phyloP scores from a whole-genome alignment of 116 monocot genomes.

The Trichopus zeylanicus region DNA sequence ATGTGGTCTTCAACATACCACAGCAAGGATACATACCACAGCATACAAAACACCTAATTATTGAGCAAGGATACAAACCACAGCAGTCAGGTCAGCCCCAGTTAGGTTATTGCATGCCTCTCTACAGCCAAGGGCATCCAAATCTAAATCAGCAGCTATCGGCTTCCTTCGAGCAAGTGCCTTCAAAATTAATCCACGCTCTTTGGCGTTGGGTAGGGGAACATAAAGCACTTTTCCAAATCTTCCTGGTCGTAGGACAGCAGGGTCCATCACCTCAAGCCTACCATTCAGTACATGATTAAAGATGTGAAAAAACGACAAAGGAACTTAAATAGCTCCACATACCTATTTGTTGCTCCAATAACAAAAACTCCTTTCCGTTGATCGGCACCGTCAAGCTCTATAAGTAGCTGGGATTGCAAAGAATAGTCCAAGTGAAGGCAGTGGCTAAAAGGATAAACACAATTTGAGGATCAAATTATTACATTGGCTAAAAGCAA shows the following conservation, averaged over 20 bases:
- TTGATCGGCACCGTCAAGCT: constrained; percentile 87
- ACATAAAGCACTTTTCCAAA: constrained; percentile 82
- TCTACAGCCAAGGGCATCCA: constrained; percentile 38
- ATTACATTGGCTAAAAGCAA: too few relatives aligned
- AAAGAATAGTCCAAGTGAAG: constrained; percentile 5
- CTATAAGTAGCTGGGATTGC: constrained; percentile 65
- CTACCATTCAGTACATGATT: constrained; percentile 20
- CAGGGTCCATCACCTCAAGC: constrained; percentile 77
- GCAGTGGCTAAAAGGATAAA: background rate
- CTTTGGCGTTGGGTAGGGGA: constrained; percentile 64
- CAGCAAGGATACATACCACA: constrained; percentile 32
- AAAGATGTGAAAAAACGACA: background rate
- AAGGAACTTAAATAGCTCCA: background rate
- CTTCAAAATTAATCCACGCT: constrained; percentile 66
- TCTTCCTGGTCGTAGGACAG: constrained; percentile 77
- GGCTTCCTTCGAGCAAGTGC: constrained; percentile 64
- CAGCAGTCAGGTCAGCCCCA: constrained; percentile 72
- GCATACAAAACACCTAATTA: too few relatives aligned
- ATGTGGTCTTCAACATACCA: background rate
- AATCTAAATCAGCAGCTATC: constrained; percentile 63
- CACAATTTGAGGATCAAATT: background rate
- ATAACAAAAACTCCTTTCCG: constrained; percentile 82
- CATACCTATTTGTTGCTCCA: constrained; percentile 92
- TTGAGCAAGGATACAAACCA: constrained; percentile 32
- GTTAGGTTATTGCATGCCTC: constrained; percentile 66